Evolutionary conservation across 805 yeast species (phyloP).

Genomic region (Spathaspora arborariae): DNA sequence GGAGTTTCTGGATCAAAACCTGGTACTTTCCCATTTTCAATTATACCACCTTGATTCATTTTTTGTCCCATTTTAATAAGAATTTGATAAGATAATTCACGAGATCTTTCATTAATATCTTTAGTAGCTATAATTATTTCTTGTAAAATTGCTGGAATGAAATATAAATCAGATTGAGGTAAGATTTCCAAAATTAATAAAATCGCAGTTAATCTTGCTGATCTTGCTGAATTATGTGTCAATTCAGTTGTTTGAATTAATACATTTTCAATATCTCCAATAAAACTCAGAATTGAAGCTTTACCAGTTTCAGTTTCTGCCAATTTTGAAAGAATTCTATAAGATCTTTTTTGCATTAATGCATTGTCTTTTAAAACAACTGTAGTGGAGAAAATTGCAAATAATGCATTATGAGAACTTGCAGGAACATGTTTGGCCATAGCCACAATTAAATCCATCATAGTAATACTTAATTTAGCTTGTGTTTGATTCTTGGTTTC

Average conservation of each 20-base stretch:
- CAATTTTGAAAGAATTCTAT: slow-evolving; percentile 69
- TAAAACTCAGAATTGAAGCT: slow-evolving; percentile 47
- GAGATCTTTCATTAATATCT: slow-evolving; percentile 87
- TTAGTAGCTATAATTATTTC: slow-evolving; percentile 89
- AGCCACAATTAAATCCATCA: slow-evolving; percentile 87
- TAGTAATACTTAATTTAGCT: slow-evolving; percentile 59
- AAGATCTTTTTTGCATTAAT: slow-evolving; percentile 83
- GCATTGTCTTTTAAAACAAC: slow-evolving; percentile 52
- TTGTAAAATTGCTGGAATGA: slow-evolving; percentile 78
- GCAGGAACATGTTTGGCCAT: slow-evolving; percentile 82
- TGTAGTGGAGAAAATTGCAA: slow-evolving; percentile 73
- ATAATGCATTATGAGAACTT: slow-evolving; percentile 65
- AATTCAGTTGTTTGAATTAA: slow-evolving; percentile 54
- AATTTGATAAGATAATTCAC: slow-evolving; percentile 73
- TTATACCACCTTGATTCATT: slow-evolving; percentile 66
- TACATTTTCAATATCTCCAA: slow-evolving; percentile 56
- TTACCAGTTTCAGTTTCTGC: slow-evolving; percentile 67
- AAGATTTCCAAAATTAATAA: slow-evolving; percentile 54
- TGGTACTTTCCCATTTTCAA: slow-evolving; percentile 62
- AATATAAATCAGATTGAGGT: slow-evolving; percentile 63
- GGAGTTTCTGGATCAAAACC: slow-evolving; percentile 62
- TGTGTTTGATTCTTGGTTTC: slow-evolving; percentile 2
- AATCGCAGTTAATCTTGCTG: slow-evolving; percentile 72
- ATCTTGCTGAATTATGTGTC: slow-evolving; percentile 71
- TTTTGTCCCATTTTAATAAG: slow-evolving; percentile 76